These are phyloP conservation scores for Bremia lactucae DNA, from an alignment of 352 stramenopile genomes.

Conservation along the genomic window DNA sequence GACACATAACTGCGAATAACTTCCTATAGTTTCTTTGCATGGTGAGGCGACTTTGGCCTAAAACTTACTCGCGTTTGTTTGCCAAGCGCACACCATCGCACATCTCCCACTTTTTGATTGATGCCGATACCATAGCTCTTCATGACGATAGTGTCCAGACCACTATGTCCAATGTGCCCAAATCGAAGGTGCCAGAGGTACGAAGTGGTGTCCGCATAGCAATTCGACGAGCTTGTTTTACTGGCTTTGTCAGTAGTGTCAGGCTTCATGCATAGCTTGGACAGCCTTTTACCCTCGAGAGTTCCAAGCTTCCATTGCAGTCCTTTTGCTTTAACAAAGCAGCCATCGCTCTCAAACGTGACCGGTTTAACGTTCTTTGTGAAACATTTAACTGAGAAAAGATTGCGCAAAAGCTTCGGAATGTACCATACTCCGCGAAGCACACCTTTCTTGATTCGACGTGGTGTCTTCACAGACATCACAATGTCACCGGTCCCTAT, in stretches of 20 bases:
- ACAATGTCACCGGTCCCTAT: neutral
- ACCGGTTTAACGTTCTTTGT: constrained; percentile 5
- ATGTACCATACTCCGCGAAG: too few relatives aligned
- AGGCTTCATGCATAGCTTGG: neutral
- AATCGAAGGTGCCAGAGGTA: neutral
- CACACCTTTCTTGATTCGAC: constrained; percentile 8
- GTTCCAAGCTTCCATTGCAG: constrained; percentile 7
- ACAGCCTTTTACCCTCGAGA: constrained; percentile 9
- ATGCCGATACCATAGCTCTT: neutral
- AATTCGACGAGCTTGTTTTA: constrained; percentile 9
- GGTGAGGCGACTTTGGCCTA: neutral
- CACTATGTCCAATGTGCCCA: too few relatives aligned
- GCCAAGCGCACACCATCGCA: neutral
- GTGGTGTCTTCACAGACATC: neutral
- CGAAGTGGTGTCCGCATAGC: neutral
- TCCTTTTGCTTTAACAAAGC: too few relatives aligned
- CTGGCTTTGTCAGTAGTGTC: neutral
- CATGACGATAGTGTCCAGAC: neutral
- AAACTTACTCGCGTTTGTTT: neutral
- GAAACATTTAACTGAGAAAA: constrained; percentile 4
- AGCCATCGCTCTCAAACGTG: too few relatives aligned
- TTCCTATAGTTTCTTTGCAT: neutral
- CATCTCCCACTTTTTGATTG: neutral
- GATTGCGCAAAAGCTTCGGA: constrained; percentile 4
- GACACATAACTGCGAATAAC: neutral